A percentile compares a stretch with the other conserved stretches of the same genome.
Evolutionary conservation across 2,329 filamentous ascomycete genomes (phyloP).

Genomic region (Lasiodiplodia gonubiensis): DNA sequence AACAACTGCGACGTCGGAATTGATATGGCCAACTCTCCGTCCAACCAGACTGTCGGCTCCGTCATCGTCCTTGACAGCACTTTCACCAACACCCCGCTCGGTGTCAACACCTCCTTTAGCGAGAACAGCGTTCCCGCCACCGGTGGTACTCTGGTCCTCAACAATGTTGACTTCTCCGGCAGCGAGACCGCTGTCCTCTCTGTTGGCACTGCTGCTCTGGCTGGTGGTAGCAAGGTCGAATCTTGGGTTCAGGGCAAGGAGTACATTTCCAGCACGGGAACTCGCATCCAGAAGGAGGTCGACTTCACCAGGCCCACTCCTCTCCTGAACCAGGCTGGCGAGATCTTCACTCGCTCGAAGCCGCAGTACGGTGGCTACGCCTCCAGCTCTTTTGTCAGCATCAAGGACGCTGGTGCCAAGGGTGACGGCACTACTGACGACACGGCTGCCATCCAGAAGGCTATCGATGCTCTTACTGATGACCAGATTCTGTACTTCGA

Average conservation of each 20-base stretch:
- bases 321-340: slow-evolving; percentile 69
- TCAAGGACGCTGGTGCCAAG: slow-evolving; percentile 81
- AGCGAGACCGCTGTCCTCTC: slow-evolving; percentile 70
- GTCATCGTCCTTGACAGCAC: slow-evolving; percentile 81
- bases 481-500: slow-evolving; percentile 69
- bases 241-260: slow-evolving; percentile 82
- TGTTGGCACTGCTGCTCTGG: slow-evolving; percentile 67
- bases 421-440: slow-evolving; percentile 90
- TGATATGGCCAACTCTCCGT: slow-evolving; percentile 62
- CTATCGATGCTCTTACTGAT: slow-evolving; percentile 70
- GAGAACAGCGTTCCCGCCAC: slow-evolving; percentile 70
- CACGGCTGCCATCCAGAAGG: slow-evolving; percentile 79
- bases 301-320: slow-evolving; percentile 65
- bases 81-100: slow-evolving; percentile 76
- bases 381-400: slow-evolving; percentile 76
- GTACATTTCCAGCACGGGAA: slow-evolving; percentile 61
- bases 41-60: slow-evolving; percentile 81
- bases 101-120: slow-evolving; percentile 76
- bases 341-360: slow-evolving; percentile 82
- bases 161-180: slow-evolving; percentile 85
- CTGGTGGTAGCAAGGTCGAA: slow-evolving; percentile 70
- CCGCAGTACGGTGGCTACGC: slow-evolving; percentile 80
- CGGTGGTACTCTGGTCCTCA: slow-evolving; percentile 81
- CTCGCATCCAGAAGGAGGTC: slow-evolving; percentile 62
- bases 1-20: slow-evolving; percentile 55